Evolutionary conservation across 148 eudicot genomes (phyloP).

Genomic region (Euryodendron excelsum): DNA sequence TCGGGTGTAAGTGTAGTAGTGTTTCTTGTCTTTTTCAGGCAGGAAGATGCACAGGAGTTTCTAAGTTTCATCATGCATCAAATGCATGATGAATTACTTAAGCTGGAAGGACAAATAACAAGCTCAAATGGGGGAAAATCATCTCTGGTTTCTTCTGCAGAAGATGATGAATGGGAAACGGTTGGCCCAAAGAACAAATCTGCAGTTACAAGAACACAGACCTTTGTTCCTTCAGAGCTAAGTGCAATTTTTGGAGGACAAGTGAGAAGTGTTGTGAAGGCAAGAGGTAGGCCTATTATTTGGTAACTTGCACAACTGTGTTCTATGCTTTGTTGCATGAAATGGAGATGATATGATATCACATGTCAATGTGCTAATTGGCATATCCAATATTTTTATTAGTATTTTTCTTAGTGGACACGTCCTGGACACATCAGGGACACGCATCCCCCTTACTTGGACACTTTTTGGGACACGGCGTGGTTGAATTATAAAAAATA

Average conservation of each 20-base stretch:
- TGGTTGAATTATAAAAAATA: too few relatives aligned
- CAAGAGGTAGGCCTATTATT: slow-evolving; percentile 40
- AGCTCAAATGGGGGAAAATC: slow-evolving; percentile 43
- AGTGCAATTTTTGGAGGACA: slow-evolving; percentile 57
- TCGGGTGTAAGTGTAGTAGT: neutral
- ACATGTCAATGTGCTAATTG: too few relatives aligned
- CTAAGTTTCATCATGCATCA: slow-evolving; percentile 88
- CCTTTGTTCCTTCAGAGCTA: slow-evolving; percentile 45
- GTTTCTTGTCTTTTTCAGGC: slow-evolving; percentile 47
- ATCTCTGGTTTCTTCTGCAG: slow-evolving; percentile 64
- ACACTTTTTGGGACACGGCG: too few relatives aligned
- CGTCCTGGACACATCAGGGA: too few relatives aligned
- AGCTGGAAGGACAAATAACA: slow-evolving; percentile 63
- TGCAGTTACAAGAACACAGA: slow-evolving; percentile 57
- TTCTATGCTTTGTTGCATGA: neutral
- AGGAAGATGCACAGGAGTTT: slow-evolving; percentile 99
- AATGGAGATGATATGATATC: too few relatives aligned
- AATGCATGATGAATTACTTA: slow-evolving; percentile 95
- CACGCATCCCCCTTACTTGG: too few relatives aligned
- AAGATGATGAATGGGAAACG: slow-evolving; percentile 83
- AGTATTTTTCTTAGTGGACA: too few relatives aligned
- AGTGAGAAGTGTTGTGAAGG: slow-evolving; percentile 52
- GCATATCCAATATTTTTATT: too few relatives aligned
- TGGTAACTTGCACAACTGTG: neutral
- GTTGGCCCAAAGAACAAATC: slow-evolving; percentile 55